Evolutionary conservation across 768 basidiomycete genomes (phyloP).

Genomic region (Cystofilobasidium macerans): DNA sequence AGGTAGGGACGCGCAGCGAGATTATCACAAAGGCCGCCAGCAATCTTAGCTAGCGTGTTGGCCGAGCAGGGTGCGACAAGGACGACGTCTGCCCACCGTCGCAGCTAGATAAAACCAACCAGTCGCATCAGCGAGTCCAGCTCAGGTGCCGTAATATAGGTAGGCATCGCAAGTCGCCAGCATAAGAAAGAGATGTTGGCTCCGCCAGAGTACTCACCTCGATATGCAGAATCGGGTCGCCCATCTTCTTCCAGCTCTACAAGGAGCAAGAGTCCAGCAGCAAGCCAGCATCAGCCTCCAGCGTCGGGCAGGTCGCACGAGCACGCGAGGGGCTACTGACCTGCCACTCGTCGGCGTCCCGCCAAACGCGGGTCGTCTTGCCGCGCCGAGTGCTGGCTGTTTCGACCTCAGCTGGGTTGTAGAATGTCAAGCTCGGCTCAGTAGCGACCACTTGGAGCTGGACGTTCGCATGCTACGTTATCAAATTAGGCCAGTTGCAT

Average conservation of each 20-base stretch:
- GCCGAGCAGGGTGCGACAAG: constrained; percentile 92
- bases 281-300: not conserved
- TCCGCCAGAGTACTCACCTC: too few relatives aligned
- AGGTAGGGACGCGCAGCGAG: constrained; percentile 42
- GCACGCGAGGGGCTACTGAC: constrained; percentile 44
- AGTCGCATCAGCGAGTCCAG: too few relatives aligned
- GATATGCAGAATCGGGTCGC: constrained; percentile 90
- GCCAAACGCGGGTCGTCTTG: constrained; percentile 62
- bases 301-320: not conserved
- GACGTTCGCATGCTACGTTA: constrained; percentile 56
- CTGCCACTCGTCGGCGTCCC: constrained; percentile 83
- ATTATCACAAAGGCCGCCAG: constrained; percentile 79
- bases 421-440: constrained; percentile 66
- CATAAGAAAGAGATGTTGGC: too few relatives aligned
- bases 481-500: not conserved
- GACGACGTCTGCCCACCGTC: constrained; percentile 83
- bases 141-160: too few relatives aligned
- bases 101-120: constrained; percentile 34
- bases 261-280: not conserved
- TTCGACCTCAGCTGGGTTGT: constrained; percentile 47
- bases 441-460: constrained; percentile 76
- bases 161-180: too few relatives aligned
- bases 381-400: constrained; percentile 26
- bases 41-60: constrained; percentile 91
- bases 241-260: constrained; percentile 51